A percentile compares a stretch with the other conserved stretches of the same genome.
Conservation (phyloP, 2,329 filamentous ascomycete genomes). For the Chalaropsis thielavioides region DNA sequence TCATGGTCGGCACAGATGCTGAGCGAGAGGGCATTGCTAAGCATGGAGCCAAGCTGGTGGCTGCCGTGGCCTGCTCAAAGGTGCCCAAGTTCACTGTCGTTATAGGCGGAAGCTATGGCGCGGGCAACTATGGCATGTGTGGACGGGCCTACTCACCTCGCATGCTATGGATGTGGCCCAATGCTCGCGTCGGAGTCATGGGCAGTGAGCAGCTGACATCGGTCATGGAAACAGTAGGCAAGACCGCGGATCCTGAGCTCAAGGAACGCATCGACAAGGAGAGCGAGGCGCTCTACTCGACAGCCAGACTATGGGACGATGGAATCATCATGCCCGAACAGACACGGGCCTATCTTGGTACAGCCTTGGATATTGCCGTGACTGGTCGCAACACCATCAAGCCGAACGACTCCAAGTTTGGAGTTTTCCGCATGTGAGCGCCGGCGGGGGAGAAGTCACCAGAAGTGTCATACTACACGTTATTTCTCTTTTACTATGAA, state of each 20-base stretch:
- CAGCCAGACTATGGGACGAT: conserved; percentile 78
- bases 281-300: conserved; percentile 78
- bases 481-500: not conserved
- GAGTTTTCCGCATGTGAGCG: conserved; percentile 63
- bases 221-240: conserved; percentile 90
- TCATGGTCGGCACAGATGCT: conserved; percentile 91
- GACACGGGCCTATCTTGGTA: conserved; percentile 55
- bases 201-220: conserved; percentile 78
- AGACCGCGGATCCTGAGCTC: conserved; percentile 57
- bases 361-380: conserved; percentile 58
- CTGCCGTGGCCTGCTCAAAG: conserved; percentile 81
- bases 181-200: conserved; percentile 94
- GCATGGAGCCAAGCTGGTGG: conserved; percentile 93
- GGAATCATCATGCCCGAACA: conserved; percentile 67
- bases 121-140: conserved; percentile 98
- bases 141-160: conserved; percentile 83
- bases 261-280: conserved; percentile 77
- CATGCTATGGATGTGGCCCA: conserved; percentile 95
- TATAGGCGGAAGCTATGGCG: conserved; percentile 82
- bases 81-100: conserved; percentile 97
- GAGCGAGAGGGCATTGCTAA: conserved; percentile 94
- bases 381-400: conserved; percentile 49
- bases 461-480: not conserved
- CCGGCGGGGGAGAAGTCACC: not conserved
- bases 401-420: conserved; percentile 53